Conservation (phyloP, 169 alveolate species). For the Ichthyophthirius multifiliis region DNA sequence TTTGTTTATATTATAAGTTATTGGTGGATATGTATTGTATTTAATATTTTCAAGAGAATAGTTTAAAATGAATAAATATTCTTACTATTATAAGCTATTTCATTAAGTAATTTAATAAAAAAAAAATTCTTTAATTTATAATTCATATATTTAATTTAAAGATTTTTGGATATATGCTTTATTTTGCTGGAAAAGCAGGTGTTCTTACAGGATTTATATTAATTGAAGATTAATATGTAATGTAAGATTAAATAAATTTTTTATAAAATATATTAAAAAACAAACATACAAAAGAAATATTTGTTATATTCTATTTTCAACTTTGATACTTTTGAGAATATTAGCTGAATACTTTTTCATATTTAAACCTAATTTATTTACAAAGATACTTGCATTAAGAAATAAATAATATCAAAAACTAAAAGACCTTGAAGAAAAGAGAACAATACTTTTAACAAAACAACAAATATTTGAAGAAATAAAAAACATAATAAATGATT, state of each 20-base stretch:
- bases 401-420: background rate
- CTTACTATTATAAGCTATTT: background rate
- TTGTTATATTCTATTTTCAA: background rate
- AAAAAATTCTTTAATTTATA: background rate
- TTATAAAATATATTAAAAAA: background rate
- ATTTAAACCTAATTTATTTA: background rate
- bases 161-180: slow-evolving; percentile 26
- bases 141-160: background rate
- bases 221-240: background rate
- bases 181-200: slow-evolving; percentile 16
- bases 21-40: slow-evolving; percentile 10
- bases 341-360: background rate
- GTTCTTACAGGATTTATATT: slow-evolving; percentile 15
- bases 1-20: background rate
- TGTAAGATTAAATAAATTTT: background rate
- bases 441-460: background rate
- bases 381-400: background rate
- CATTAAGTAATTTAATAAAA: background rate
- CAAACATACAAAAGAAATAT: background rate
- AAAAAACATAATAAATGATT: background rate
- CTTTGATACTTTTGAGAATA: background rate
- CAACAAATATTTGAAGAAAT: background rate
- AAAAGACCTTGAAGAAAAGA: background rate
- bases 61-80: background rate
- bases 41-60: background rate